Conservation (phyloP, 2,329 filamentous ascomycete species). For the Aspergillus sp. region DNA sequence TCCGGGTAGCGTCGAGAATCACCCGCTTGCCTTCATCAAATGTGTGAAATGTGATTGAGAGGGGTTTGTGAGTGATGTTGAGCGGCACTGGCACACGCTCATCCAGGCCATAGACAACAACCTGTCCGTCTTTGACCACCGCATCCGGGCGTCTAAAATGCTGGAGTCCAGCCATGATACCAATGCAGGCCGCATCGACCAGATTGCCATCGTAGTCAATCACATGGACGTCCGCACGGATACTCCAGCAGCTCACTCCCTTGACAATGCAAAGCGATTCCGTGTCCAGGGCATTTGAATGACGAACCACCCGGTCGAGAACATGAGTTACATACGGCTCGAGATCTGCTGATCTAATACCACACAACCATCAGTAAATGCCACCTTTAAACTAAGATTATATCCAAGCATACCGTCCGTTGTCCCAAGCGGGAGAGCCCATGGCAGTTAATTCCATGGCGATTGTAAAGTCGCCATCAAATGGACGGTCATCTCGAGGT, state of each 20-base stretch:
- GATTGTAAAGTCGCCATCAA: conserved; percentile 93
- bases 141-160: conserved; percentile 92
- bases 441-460: conserved; percentile 87
- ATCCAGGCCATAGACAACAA: conserved; percentile 77
- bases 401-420: conserved; percentile 56
- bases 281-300: conserved; percentile 87
- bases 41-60: conserved; percentile 86
- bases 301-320: conserved; percentile 89
- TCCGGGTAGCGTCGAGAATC: conserved; percentile 42
- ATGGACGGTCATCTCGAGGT: conserved; percentile 81
- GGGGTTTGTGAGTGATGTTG: conserved; percentile 85
- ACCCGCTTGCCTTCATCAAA: conserved; percentile 51
- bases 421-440: conserved; percentile 84
- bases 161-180: conserved; percentile 78
- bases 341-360: conserved; percentile 65
- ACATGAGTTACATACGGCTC: conserved; percentile 83
- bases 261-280: conserved; percentile 93
- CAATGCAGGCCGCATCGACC: conserved; percentile 79
- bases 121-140: conserved; percentile 73
- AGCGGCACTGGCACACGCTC: conserved; percentile 88
- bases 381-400: background rate
- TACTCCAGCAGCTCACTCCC: conserved; percentile 83
- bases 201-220: conserved; percentile 88
- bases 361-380: conserved; percentile 6
- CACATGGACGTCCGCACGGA: conserved; percentile 88